A percentile compares a stretch with the other conserved stretches of the same genome.
Conservation (phyloP, 2,329 filamentous ascomycete genomes). For the Cladorrhinum sp. region DNA sequence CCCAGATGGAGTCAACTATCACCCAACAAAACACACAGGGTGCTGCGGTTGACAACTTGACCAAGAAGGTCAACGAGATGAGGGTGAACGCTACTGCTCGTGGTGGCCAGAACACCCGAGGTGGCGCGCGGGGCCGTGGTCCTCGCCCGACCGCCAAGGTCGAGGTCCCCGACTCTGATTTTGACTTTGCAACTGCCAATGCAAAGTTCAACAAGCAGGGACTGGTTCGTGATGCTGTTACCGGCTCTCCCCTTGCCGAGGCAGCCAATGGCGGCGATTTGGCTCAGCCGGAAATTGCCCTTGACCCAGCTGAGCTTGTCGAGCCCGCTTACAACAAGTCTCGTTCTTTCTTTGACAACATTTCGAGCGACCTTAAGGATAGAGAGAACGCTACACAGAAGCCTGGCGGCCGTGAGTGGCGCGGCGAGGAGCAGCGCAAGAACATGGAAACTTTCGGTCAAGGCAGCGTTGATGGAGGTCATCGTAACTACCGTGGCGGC, state of each 20-base stretch:
- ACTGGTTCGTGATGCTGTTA: constrained; percentile 83
- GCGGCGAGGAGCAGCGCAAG: constrained; percentile 87
- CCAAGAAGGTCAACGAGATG: constrained; percentile 75
- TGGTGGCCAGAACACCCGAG: constrained; percentile 44
- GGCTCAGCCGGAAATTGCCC: constrained; percentile 23
- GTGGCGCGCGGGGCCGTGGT: constrained; percentile 42
- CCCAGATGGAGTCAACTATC: constrained; percentile 54
- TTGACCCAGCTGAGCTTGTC: constrained; percentile 42
- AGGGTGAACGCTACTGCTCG: constrained; percentile 57
- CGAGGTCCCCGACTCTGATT: constrained; percentile 86
- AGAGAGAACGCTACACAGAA: constrained; percentile 67
- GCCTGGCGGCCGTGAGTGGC: constrained; percentile 81
- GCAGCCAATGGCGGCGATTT: constrained; percentile 39
- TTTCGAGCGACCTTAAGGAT: constrained; percentile 90
- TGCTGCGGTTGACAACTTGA: constrained; percentile 65
- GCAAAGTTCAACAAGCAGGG: constrained; percentile 87
- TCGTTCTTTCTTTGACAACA: constrained; percentile 95
- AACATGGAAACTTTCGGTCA: constrained; percentile 98
- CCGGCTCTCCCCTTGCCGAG: constrained; percentile 65
- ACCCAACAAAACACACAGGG: constrained; percentile 36
- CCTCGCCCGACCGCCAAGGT: constrained; percentile 60
- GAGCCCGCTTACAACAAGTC: constrained; percentile 76
- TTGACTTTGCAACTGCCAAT: constrained; percentile 84
- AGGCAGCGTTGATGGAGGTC: constrained; percentile 83
- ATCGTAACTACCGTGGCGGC: constrained; percentile 67